A percentile compares a stretch with the other conserved stretches of the same genome.
phyloP scores from a whole-genome alignment of 192 early-diverging fungal species.

The Coemansia sp. region DNA sequence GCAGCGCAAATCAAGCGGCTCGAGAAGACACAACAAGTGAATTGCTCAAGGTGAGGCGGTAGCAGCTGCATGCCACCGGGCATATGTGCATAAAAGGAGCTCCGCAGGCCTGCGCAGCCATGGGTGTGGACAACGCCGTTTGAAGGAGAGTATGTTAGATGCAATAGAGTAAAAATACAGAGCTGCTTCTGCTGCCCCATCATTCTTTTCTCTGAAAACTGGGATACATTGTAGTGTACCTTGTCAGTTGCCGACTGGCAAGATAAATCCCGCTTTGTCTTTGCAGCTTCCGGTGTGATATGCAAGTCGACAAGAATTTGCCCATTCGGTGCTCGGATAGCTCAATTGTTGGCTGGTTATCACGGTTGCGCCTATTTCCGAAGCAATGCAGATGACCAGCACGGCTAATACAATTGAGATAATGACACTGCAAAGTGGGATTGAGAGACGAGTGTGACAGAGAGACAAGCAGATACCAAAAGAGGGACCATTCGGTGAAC shows the following conservation, averaged over 20 bases:
- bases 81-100: background rate
- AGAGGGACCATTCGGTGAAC: constrained; percentile 5
- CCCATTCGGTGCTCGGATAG: constrained; percentile 8
- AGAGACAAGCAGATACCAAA: constrained; percentile 8
- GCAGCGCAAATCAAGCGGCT: background rate
- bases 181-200: background rate
- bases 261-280: background rate
- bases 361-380: constrained; percentile 2
- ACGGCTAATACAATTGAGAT: constrained; percentile 4
- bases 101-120: constrained; percentile 1
- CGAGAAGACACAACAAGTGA: background rate
- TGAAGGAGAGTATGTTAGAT: background rate
- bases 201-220: background rate
- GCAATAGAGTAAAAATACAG: background rate
- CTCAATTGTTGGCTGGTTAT: constrained; percentile 7
- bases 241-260: constrained; percentile 7
- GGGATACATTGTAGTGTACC: constrained; percentile 8
- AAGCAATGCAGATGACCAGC: background rate
- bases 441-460: constrained; percentile 1
- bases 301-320: background rate
- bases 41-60: background rate
- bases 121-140: background rate
- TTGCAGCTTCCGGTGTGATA: background rate
- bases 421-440: constrained; percentile 7
- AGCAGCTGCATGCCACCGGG: constrained; percentile 7